Evolutionary conservation across 163 green algal genomes (phyloP).

Genomic region (Prototheca stagnorum): DNA sequence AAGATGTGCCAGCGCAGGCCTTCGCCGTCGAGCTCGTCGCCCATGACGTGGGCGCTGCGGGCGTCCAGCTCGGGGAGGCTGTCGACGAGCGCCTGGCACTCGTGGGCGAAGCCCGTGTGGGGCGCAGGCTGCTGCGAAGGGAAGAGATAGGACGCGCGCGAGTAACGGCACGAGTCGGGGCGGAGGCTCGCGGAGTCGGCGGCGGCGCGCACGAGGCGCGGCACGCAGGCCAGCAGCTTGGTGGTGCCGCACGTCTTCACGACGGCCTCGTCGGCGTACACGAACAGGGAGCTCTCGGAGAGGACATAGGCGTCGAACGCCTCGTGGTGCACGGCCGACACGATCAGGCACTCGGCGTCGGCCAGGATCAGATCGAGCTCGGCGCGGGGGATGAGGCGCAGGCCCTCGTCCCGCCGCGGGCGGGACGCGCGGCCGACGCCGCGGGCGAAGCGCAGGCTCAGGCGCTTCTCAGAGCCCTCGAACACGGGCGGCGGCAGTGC

Average conservation of each 20-base stretch:
- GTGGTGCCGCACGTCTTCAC: slow-evolving; percentile 99
- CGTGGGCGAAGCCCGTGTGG: slow-evolving; percentile 61
- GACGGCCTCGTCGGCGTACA: slow-evolving; percentile 64
- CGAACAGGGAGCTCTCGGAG: slow-evolving; percentile 88
- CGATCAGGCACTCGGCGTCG: slow-evolving; percentile 81
- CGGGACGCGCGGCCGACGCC: slow-evolving; percentile 3
- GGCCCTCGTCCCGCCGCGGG: no score
- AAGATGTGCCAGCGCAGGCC: slow-evolving; percentile 93
- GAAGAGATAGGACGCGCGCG: slow-evolving; percentile 83
- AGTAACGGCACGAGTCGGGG: slow-evolving; percentile 68
- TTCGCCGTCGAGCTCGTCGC: slow-evolving; percentile 34
- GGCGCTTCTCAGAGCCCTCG: slow-evolving; percentile 90
- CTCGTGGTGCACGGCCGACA: slow-evolving; percentile 57
- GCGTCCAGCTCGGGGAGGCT: slow-evolving; percentile 44
- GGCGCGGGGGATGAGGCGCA: slow-evolving; percentile 53
- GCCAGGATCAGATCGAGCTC: slow-evolving; percentile 78
- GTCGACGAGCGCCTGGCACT: slow-evolving; percentile 39
- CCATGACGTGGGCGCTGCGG: slow-evolving; percentile 53
- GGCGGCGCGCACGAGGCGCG: slow-evolving; percentile 45
- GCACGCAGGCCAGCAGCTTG: slow-evolving; percentile 55
- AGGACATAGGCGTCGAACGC: slow-evolving; percentile 94
- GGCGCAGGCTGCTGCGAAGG: slow-evolving; percentile 72
- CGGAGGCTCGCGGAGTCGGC: slow-evolving; percentile 44
- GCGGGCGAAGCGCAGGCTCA: slow-evolving; percentile 69
- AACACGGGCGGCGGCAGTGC: slow-evolving; percentile 56